Evolutionary conservation across 768 basidiomycete genomes (phyloP).

Genomic region (Sistotremastrum niveocremeum): DNA sequence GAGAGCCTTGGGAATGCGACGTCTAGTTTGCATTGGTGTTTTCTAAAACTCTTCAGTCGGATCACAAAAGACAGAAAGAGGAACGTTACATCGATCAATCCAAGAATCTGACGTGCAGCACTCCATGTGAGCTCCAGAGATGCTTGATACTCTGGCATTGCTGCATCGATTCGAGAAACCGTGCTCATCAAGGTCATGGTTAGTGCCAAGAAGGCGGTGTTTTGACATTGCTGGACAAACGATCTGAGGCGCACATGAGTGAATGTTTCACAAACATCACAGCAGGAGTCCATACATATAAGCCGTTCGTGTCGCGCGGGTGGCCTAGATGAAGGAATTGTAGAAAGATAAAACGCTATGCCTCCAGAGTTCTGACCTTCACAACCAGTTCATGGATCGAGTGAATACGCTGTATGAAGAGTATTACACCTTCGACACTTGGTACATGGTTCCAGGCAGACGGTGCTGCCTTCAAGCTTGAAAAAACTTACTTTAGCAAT

Average conservation of each 20-base stretch:
- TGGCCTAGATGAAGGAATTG: no score
- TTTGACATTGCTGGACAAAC: conserved; percentile 50
- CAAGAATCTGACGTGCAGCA: conserved; percentile 16
- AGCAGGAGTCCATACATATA: conserved; percentile 31
- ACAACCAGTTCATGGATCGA: conserved; percentile 26
- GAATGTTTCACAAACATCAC: background rate
- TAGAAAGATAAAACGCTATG: no score
- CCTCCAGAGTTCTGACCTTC: conserved; percentile 24
- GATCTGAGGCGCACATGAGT: conserved; percentile 26
- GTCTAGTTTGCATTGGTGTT: no score
- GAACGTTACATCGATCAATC: conserved; percentile 21
- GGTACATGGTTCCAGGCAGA: conserved; percentile 56
- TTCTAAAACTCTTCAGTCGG: background rate
- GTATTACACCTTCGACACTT: conserved; percentile 19
- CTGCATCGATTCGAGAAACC: conserved; percentile 37
- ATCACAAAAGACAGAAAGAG: background rate
- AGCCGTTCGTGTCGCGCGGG: conserved; percentile 24
- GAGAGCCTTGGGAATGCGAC: no score
- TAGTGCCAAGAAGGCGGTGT: conserved; percentile 60
- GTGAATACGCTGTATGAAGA: conserved; percentile 22
- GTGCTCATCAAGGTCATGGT: conserved; percentile 50
- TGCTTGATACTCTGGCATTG: conserved; percentile 32
- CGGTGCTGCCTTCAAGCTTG: conserved; percentile 38
- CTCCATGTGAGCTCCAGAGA: conserved; percentile 18
- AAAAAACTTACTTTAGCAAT: background rate